phyloP scores from a whole-genome alignment of 2,329 filamentous ascomycete genomes.

The Thelonectria discophora region DNA sequence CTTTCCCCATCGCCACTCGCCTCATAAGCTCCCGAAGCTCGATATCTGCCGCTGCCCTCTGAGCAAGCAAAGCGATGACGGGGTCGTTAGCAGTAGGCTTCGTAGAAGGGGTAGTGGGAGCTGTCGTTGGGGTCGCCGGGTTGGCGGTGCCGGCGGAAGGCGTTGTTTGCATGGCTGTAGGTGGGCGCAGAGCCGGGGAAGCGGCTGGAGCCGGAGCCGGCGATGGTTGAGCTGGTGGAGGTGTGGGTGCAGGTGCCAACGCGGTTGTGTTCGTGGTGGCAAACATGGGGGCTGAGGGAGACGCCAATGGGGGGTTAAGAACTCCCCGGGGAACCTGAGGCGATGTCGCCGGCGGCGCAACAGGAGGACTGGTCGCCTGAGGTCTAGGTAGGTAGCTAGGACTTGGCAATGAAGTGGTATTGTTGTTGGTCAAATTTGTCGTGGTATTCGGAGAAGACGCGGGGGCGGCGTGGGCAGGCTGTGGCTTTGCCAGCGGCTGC shows the following conservation, averaged over 20 bases:
- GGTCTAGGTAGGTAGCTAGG: conserved; percentile 34
- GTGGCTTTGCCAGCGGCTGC: conserved; percentile 26
- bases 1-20: conserved; percentile 79
- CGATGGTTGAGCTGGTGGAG: conserved; percentile 41
- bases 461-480: conserved; percentile 21
- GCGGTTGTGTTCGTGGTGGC: neutral
- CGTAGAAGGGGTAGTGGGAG: conserved; percentile 29
- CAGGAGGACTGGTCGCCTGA: conserved; percentile 26
- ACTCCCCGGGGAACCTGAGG: conserved; percentile 34
- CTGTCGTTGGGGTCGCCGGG: conserved; percentile 28
- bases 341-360: conserved; percentile 35
- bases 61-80: conserved; percentile 81
- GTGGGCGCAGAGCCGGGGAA: conserved; percentile 39
- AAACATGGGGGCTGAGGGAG: conserved; percentile 3
- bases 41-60: conserved; percentile 76
- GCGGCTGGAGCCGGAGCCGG: conserved; percentile 43
- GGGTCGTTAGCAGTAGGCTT: conserved; percentile 65
- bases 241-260: conserved; percentile 29
- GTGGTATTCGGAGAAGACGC: conserved; percentile 28
- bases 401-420: conserved; percentile 28
- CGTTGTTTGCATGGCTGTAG: conserved; percentile 28
- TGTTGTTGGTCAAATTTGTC: conserved; percentile 28
- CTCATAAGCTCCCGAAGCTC: conserved; percentile 83
- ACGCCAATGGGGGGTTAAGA: conserved; percentile 29
- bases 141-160: conserved; percentile 31